phyloP scores from a whole-genome alignment of 768 basidiomycete genomes.

The Dioszegia crocea region DNA sequence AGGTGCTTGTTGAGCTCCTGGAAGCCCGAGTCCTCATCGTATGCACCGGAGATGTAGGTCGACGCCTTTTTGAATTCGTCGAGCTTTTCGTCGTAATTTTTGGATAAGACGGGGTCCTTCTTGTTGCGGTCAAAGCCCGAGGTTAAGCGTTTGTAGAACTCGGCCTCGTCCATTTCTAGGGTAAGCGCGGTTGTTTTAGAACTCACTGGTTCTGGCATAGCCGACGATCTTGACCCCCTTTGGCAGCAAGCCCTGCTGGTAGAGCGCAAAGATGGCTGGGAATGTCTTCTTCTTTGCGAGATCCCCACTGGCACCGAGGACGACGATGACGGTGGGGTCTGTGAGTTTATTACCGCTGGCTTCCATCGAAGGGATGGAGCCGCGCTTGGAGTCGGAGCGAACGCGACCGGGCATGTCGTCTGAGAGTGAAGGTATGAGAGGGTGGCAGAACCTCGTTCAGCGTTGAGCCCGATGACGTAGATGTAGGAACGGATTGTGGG shows the following conservation, averaged over 20 bases:
- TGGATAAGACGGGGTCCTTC: slow-evolving; percentile 55
- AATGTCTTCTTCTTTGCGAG: slow-evolving; percentile 99
- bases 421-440: not conserved
- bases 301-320: slow-evolving; percentile 94
- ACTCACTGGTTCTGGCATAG: slow-evolving; percentile 77
- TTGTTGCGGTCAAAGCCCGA: slow-evolving; percentile 74
- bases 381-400: slow-evolving; percentile 47
- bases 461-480: slow-evolving; percentile 7
- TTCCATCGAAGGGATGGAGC: slow-evolving; percentile 88
- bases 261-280: slow-evolving; percentile 90
- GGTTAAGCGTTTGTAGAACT: slow-evolving; percentile 77
- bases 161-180: slow-evolving; percentile 52
- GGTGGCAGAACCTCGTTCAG: not conserved
- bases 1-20: slow-evolving; percentile 70
- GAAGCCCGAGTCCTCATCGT: slow-evolving; percentile 80
- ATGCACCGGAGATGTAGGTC: slow-evolving; percentile 79
- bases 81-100: slow-evolving; percentile 56
- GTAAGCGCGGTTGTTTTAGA: not conserved
- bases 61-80: slow-evolving; percentile 77
- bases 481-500: not conserved
- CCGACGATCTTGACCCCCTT: slow-evolving; percentile 83
- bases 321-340: slow-evolving; percentile 85
- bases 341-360: slow-evolving; percentile 65
- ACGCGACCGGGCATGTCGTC: not conserved
- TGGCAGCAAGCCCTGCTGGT: slow-evolving; percentile 72